These are phyloP conservation scores for Avena sativa DNA, from an alignment of 176 grass and related monocot species.

Conservation along the genomic window DNA sequence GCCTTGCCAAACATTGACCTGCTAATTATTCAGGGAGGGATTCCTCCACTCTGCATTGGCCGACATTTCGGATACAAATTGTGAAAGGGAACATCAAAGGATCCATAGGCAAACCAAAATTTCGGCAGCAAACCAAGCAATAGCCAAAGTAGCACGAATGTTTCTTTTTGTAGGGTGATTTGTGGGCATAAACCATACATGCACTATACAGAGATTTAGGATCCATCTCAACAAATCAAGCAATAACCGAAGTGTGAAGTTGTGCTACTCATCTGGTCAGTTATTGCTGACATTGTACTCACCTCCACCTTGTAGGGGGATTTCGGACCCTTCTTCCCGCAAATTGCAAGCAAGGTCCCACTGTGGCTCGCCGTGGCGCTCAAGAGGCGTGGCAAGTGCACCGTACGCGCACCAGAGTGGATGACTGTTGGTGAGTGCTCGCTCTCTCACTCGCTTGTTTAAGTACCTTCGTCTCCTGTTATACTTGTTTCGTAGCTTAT, in stretches of 20 bases:
- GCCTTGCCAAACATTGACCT: not conserved
- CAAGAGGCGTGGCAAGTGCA: slow-evolving; percentile 78
- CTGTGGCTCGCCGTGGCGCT: slow-evolving; percentile 76
- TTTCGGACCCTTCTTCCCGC: slow-evolving; percentile 78
- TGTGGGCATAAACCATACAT: not conserved
- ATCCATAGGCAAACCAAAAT: not conserved
- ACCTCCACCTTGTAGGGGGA: slow-evolving; percentile 53
- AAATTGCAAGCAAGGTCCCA: slow-evolving; percentile 82
- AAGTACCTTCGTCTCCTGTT: not conserved
- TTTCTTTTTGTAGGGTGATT: not conserved
- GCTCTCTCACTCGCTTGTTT: not conserved
- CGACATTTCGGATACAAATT: not conserved
- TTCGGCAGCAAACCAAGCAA: not conserved
- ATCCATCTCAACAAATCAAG: not conserved
- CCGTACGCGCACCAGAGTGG: slow-evolving; percentile 70
- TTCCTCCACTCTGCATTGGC: not conserved
- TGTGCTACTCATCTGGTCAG: not conserved
- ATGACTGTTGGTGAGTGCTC: slow-evolving; percentile 78
- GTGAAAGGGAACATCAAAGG: not conserved
- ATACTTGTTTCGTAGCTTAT: not conserved
- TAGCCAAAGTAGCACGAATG: not conserved
- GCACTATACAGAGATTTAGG: too few species aligned
- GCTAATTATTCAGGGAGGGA: not conserved
- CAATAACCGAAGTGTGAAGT: not conserved
- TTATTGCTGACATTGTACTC: not conserved